Base-by-base conservation (phyloP, 805 yeast genomes). In the Metschnikowia cerradonensis region DNA sequence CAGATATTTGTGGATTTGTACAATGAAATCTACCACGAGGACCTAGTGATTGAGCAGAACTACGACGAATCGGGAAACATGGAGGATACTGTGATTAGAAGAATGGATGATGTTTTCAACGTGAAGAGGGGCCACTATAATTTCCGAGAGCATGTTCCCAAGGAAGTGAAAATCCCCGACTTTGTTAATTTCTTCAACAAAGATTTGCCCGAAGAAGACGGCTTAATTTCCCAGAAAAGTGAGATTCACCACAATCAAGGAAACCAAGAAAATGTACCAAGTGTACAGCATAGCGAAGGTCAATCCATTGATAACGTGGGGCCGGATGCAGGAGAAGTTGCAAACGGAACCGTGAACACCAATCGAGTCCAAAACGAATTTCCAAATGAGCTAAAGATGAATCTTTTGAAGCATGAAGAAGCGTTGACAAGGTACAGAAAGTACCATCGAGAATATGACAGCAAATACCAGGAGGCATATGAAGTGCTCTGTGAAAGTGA, bases 1-100 rank as follows among this genome's bases (percentile, higher is more conserved):
- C 59, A 57, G 46, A 48, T 48, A 13, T 53, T 57, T 23, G 49
- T 57, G 31, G 60, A 55, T 23, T 48, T 55, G 33, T 57, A 47
- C 47, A 57, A 55, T 44, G 53, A 42, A n/a, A 43, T 57, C 3
- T 57, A 57, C 45, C 52, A 41, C 7, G 55, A 53, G 23, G 53
- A 53, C 8, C 49, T 55, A 6, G 41, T 53, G 5, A 48, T 56
- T 17, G 58, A 50, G 41, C 40, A 49, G 6, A 47, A 44, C 31
- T 52, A 37, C 36, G 47, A 34, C 32, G 49, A 44, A 11, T 50
- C 47, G 3, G 46, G 45, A n/a, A 52, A 48, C 20, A 45, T 44
- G 33, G 56, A 52, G 41, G 45, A 49, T 33, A 54, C 60, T 4
- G 58, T 54, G 30, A 47, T 54, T 11, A 32, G 49, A 22, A 33